Evolutionary conservation across 331 rosid genomes (phyloP).

Genomic region (Rosa hybrid): DNA sequence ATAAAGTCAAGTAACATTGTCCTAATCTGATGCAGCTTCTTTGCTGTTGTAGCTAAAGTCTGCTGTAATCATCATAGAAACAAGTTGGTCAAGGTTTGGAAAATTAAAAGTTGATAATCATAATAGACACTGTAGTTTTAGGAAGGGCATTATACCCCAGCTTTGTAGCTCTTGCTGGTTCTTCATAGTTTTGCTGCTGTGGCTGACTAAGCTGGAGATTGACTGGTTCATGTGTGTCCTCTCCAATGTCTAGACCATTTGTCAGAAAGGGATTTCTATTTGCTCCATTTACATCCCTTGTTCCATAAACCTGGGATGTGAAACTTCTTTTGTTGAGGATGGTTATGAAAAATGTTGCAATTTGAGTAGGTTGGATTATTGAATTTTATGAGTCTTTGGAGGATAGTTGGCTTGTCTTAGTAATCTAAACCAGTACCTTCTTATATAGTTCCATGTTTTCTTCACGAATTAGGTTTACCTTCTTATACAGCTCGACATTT

Average conservation of each 20-base stretch:
- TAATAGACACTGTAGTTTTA: conserved; percentile 22
- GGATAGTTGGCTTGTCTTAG: conserved; percentile 26
- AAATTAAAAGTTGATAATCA: conserved; percentile 21
- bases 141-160: conserved; percentile 58
- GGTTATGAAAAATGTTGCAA: conserved; percentile 32
- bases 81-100: conserved; percentile 34
- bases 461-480: conserved; percentile 67
- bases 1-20: conserved; percentile 28
- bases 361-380: conserved; percentile 17
- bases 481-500: conserved; percentile 64
- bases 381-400: conserved; percentile 11
- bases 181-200: conserved; percentile 46
- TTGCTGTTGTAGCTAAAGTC: conserved; percentile 58
- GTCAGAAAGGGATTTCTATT: conserved; percentile 42
- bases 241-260: conserved; percentile 49
- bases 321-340: conserved; percentile 34
- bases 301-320: conserved; percentile 72
- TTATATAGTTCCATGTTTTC: conserved; percentile 60
- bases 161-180: conserved; percentile 49
- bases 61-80: conserved; percentile 52
- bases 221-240: conserved; percentile 63
- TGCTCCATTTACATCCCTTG: conserved; percentile 50
- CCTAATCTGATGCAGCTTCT: conserved; percentile 29
- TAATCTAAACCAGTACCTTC: conserved; percentile 47
- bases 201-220: conserved; percentile 96